Base-by-base conservation (phyloP, 2,329 filamentous ascomycete species). In the Botryotinia globosa region DNA sequence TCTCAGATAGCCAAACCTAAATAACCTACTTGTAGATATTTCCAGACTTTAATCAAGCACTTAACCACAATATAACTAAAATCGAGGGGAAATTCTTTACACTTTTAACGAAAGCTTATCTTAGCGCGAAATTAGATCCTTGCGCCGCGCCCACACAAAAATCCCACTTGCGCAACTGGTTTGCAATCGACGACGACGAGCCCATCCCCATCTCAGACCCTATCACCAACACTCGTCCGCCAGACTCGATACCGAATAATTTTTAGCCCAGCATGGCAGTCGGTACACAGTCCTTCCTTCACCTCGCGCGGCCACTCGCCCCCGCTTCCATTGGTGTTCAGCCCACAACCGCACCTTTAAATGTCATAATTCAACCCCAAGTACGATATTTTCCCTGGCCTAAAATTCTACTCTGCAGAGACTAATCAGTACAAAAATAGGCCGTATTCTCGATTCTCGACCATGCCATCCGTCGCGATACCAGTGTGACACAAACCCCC, bases 321-420 rank as follows among this genome's bases (percentile, higher is more conserved):
- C 94, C 94, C 78, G 90, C 91, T 76, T 86, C 89, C 74, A 87
- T 94, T 79, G 92, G 92, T 82, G 90, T 92, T 81, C 92, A 94
- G 84, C 90, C 91, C 81, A 94, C 91, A 79, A 95, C 94, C 83
- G 92, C 94, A 84, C 96, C 96, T 84, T 89, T 99, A 83, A 92
- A 91, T 83, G 94, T 99, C 82, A 92, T 93, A 82, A 92, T 99
- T 83, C 96, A 98, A 84, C 94, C 96, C 80, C 94, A 98, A 89
- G 93, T 97, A 89, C 81, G 88, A 81, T 44, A 59, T 44, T 67
- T 71, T 58, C 37, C 29, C 22, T 51, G 16, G 6, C 32, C 42
- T 9, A 29, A 51, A 42, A 51, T 1, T 42, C 39, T 8, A 22
- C 4, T 32, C 12, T 14, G 6, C 22, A 37, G 39, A 37, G 39